Conservation (phyloP, 805 yeast species). For the Zygoascus flipseniorum region DNA sequence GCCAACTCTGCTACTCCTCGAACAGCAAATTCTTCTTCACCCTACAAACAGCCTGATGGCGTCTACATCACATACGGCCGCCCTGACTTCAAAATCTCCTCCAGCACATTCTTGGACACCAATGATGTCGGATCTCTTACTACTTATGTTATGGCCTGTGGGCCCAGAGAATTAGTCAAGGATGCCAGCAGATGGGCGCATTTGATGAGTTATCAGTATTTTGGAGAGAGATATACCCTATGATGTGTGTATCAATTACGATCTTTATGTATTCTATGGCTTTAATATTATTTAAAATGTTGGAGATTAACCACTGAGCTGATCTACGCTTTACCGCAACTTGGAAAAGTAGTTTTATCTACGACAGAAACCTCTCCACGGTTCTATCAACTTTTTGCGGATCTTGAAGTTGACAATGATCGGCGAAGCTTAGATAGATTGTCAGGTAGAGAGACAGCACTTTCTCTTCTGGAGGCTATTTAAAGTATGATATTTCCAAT, state of each 20-base stretch:
- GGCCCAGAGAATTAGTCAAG: slow-evolving; percentile 66
- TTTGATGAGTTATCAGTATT: slow-evolving; percentile 21
- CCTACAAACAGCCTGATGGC: slow-evolving; percentile 1
- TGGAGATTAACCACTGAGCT: no score
- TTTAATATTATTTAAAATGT: no score
- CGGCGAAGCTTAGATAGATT: no score
- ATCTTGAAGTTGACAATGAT: no score
- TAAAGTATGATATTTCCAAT: no score
- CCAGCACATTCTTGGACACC: slow-evolving; percentile 16
- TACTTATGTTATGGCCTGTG: slow-evolving; percentile 80
- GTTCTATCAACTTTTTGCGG: no score
- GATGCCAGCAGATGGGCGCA: slow-evolving; percentile 71
- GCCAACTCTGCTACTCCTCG: neutral
- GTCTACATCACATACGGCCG: slow-evolving; percentile 11
- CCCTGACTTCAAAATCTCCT: slow-evolving; percentile 12
- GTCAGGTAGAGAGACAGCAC: no score
- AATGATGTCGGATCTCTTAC: slow-evolving; percentile 27
- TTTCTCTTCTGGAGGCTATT: no score
- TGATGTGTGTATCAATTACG: neutral
- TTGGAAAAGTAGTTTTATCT: no score
- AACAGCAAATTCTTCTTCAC: neutral
- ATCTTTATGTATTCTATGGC: no score
- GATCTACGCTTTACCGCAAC: no score
- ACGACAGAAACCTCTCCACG: no score
- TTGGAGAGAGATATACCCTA: slow-evolving; percentile 16